Percentiles rank a stretch among this genome's conserved stretches.
These are phyloP conservation scores for Melanogaster broomeanus DNA, from an alignment of 768 basidiomycete genomes.

Conservation along the genomic window DNA sequence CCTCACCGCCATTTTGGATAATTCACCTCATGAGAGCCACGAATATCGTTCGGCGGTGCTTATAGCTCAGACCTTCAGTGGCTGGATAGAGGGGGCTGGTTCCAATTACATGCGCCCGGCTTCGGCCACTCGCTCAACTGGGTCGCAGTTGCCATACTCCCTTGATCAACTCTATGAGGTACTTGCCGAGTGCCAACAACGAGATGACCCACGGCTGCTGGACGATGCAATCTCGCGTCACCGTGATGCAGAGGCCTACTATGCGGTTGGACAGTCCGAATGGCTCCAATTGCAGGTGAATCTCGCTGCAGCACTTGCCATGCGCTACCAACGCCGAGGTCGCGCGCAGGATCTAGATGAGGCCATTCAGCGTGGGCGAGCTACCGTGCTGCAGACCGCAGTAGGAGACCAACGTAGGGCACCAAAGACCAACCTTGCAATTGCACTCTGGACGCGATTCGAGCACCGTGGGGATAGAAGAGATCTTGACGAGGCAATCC, in stretches of 20 bases:
- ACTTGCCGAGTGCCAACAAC: no score
- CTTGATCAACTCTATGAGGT: no score
- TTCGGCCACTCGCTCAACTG: not conserved
- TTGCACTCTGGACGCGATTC: constrained; percentile 7
- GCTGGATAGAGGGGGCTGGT: not conserved
- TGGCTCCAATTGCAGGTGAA: no score
- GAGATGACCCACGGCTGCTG: no score
- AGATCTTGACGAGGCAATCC: constrained; percentile 20
- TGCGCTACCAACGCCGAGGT: not conserved
- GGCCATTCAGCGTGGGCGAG: not conserved
- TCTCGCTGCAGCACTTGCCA: not conserved
- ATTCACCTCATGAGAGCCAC: not conserved
- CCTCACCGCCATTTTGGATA: not conserved
- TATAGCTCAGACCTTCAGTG: not conserved
- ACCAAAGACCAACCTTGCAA: constrained; percentile 13
- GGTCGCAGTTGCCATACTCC: not conserved
- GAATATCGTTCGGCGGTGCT: constrained; percentile 2
- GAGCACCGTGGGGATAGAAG: not conserved
- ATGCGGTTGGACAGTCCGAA: not conserved
- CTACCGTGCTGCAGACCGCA: not conserved
- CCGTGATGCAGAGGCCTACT: no score
- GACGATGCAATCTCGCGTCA: no score
- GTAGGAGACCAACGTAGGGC: constrained; percentile 5
- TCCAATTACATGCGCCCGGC: not conserved
- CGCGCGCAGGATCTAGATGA: not conserved